A percentile compares a stretch with the other conserved stretches of the same genome.
Conservation (phyloP, 306 rosid species). For the Amphicarpaea edgeworthii region DNA sequence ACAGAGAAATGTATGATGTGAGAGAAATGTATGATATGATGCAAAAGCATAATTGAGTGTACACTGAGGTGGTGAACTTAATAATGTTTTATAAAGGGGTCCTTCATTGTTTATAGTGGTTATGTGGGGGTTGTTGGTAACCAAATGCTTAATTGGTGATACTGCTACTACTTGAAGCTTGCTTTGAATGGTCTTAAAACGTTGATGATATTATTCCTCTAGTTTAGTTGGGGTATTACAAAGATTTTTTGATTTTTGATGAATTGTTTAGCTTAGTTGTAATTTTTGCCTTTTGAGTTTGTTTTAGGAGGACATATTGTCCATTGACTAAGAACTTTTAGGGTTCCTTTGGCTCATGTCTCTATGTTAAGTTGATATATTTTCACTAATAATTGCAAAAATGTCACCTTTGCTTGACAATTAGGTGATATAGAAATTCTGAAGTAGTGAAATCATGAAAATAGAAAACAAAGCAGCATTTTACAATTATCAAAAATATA, state of each 20-base stretch:
- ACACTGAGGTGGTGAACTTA: constrained; percentile 67
- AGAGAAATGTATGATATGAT: constrained; percentile 44
- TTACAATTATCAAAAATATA: no score
- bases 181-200: background rate
- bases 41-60: constrained; percentile 27
- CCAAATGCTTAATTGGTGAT: background rate
- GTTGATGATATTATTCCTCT: background rate
- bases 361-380: background rate
- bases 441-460: no score
- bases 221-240: background rate
- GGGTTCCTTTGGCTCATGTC: background rate
- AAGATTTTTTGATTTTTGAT: constrained; percentile 17
- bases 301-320: background rate
- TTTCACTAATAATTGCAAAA: no score
- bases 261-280: background rate
- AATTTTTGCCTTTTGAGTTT: background rate
- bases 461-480: no score
- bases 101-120: constrained; percentile 22
- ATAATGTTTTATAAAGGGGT: no score
- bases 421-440: no score
- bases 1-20: constrained; percentile 34
- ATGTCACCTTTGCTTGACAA: no score
- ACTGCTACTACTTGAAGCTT: background rate
- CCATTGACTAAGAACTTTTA: background rate
- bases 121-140: background rate